Conservation (phyloP, 2,329 filamentous ascomycete genomes). For the Saccharata proteae region DNA sequence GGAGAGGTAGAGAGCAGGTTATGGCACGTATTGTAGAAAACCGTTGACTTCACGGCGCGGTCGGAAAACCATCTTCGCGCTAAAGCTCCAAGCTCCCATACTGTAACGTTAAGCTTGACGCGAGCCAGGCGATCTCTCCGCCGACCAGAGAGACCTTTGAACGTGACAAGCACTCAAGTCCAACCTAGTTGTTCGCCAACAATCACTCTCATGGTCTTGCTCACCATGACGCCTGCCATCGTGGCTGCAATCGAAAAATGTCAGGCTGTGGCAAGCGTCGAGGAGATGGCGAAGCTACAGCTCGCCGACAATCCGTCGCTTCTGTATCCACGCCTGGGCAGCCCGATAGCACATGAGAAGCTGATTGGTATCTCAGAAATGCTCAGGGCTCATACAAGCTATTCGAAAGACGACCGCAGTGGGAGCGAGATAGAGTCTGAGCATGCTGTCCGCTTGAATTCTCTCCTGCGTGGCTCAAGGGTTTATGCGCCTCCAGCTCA, state of each 20-base stretch:
- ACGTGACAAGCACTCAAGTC: too few species aligned
- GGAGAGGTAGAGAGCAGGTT: too few species aligned
- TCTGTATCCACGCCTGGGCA: conserved; percentile 41
- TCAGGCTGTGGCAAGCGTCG: conserved; percentile 11
- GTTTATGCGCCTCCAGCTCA: conserved; percentile 72
- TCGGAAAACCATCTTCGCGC: too few species aligned
- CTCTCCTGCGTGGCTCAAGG: conserved; percentile 56
- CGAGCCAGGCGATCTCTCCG: too few species aligned
- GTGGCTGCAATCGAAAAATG: conserved; percentile 46
- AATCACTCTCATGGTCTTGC: conserved; percentile 71
- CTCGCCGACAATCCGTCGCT: conserved; percentile 37
- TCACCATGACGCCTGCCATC: conserved; percentile 62
- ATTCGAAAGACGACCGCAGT: background rate
- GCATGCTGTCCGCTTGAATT: conserved; percentile 43
- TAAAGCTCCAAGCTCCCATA: too few species aligned
- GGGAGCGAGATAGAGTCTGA: too few species aligned
- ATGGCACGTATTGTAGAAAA: too few species aligned
- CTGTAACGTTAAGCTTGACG: too few species aligned
- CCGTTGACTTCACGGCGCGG: too few species aligned
- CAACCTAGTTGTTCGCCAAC: too few species aligned
- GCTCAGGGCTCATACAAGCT: conserved; percentile 27
- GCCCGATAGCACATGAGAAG: conserved; percentile 60
- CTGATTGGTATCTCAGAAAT: conserved; percentile 49
- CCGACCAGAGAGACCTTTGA: too few species aligned
- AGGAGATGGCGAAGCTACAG: conserved; percentile 15